Percentiles rank a stretch among this genome's conserved stretches.
Evolutionary conservation across 495 filamentous ascomycete species (phyloP).

Genomic region (Venustampulla echinocandica): DNA sequence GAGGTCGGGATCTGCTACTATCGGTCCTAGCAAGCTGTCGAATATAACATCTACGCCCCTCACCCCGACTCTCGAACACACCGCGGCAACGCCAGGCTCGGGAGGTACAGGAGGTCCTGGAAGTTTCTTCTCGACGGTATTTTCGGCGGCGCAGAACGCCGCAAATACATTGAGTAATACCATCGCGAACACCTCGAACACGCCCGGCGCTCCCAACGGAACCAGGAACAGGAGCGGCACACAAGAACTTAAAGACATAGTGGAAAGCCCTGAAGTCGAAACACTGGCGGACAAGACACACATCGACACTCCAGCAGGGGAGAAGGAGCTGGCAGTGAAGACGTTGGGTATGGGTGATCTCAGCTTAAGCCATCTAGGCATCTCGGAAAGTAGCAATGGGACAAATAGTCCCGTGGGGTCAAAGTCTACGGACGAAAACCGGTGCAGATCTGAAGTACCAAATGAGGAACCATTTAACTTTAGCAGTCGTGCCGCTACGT

Average conservation of each 20-base stretch:
- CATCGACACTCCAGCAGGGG: slow-evolving; percentile 29
- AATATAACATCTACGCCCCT: slow-evolving; percentile 64
- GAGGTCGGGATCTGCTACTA: slow-evolving; percentile 54
- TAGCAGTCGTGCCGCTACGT: background rate
- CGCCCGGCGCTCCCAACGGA: slow-evolving; percentile 31
- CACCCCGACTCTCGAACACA: slow-evolving; percentile 57
- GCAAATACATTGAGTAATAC: slow-evolving; percentile 77
- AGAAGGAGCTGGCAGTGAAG: slow-evolving; percentile 72
- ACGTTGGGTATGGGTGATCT: slow-evolving; percentile 86
- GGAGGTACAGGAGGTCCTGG: slow-evolving; percentile 40
- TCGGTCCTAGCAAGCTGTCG: slow-evolving; percentile 83
- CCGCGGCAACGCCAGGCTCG: slow-evolving; percentile 30
- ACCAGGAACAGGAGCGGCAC: slow-evolving; percentile 32
- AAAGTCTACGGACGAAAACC: slow-evolving; percentile 29
- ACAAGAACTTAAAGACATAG: slow-evolving; percentile 27
- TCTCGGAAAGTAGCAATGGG: slow-evolving; percentile 43
- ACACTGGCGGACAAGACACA: slow-evolving; percentile 32
- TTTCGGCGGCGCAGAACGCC: slow-evolving; percentile 89
- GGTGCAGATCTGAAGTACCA: slow-evolving; percentile 15
- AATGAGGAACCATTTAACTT: slow-evolving; percentile 6
- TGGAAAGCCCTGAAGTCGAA: slow-evolving; percentile 39
- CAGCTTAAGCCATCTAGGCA: slow-evolving; percentile 73
- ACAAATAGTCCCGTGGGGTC: slow-evolving; percentile 31
- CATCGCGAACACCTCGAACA: slow-evolving; percentile 62
- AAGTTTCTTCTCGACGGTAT: slow-evolving; percentile 89